These are phyloP conservation scores for Calycina herbarum DNA, from an alignment of 2,329 filamentous ascomycete species.

Conservation along the genomic window DNA sequence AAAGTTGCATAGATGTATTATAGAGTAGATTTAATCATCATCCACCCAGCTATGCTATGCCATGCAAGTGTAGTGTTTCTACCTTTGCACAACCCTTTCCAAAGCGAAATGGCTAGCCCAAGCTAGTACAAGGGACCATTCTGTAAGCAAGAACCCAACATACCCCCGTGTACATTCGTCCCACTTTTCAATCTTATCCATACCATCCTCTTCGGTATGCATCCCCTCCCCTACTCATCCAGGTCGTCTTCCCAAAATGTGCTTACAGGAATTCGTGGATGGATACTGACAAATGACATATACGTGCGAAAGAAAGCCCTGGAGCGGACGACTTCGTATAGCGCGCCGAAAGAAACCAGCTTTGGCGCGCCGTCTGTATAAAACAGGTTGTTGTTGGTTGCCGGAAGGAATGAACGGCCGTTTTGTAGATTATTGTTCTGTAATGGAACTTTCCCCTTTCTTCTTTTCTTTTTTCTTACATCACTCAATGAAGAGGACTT, in stretches of 20 bases:
- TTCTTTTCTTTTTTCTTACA: neutral
- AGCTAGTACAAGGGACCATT: conserved; percentile 16
- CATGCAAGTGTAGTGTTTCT: conserved; percentile 8
- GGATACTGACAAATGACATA: conserved; percentile 17
- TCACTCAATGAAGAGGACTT: conserved; percentile 1
- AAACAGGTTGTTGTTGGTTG: conserved; percentile 11
- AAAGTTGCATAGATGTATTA: neutral
- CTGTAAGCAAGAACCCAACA: conserved; percentile 13
- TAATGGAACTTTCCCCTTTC: conserved; percentile 16
- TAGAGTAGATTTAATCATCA: conserved; percentile 16
- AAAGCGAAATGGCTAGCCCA: conserved; percentile 16
- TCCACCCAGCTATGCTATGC: conserved; percentile 18
- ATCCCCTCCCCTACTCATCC: conserved; percentile 17
- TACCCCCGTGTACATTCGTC: conserved; percentile 18
- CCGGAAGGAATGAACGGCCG: conserved; percentile 32
- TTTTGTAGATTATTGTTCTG: conserved; percentile 15
- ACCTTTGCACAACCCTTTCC: conserved; percentile 9
- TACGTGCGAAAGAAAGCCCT: conserved; percentile 31
- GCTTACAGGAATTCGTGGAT: conserved; percentile 21
- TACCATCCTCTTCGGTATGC: conserved; percentile 19
- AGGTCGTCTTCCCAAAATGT: conserved; percentile 11
- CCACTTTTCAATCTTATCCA: conserved; percentile 1
- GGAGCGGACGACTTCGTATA: conserved; percentile 34
- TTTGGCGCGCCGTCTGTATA: conserved; percentile 27
- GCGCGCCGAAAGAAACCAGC: conserved; percentile 27